Evolutionary conservation across 2,329 filamentous ascomycete species (phyloP), one percentile per base, ranked within the genome.

Genomic region (Sphaceloma murrayae): DNA sequence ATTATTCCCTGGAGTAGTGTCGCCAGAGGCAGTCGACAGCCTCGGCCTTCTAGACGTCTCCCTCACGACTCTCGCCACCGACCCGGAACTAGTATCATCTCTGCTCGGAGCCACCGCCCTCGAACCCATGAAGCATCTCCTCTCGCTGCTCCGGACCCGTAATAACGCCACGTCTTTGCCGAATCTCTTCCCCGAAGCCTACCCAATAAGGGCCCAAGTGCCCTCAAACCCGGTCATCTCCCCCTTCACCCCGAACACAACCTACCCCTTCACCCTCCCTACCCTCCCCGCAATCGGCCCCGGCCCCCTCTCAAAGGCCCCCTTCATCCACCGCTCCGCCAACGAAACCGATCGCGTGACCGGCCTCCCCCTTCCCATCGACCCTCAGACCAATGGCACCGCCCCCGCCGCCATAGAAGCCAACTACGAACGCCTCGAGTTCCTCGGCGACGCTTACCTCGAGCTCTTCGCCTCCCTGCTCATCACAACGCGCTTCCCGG

Each of bases 381-480:
- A 13, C 17, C 16, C 14, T 18, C 14, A 8, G 13, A 18, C 30
- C n/a, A 11, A 22, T 8, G 17, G n/a, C n/a, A 11, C 22, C 7
- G 48, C 49, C 2, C 53, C 58, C 9, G 10, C 18, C 11, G 24
- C 22, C 10, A 14, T 22, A 30, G 51, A 57, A 11, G 46, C 59
- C 19, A 64, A 69, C 55, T 95, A 95, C 61, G 88, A 95, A 56
- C 75, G 77, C 13, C 75, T 95, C 5, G 89, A 96, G 62, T 87
- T 89, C 66, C 70, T 94, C 5, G 89, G 89, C 5, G 89, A 96
- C 59, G 82, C 85, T 14, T 89, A 89, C 54, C 68, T 94, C 42
- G 83, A 93, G 56, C 65, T 87, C 42, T 77, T 87, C 34, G 77
- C 87, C 4, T 80, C 83, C 0, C 74, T 77, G 13, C 70, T 93